Base-by-base conservation (phyloP, 768 basidiomycete species). In the Leccinum arenicola region DNA sequence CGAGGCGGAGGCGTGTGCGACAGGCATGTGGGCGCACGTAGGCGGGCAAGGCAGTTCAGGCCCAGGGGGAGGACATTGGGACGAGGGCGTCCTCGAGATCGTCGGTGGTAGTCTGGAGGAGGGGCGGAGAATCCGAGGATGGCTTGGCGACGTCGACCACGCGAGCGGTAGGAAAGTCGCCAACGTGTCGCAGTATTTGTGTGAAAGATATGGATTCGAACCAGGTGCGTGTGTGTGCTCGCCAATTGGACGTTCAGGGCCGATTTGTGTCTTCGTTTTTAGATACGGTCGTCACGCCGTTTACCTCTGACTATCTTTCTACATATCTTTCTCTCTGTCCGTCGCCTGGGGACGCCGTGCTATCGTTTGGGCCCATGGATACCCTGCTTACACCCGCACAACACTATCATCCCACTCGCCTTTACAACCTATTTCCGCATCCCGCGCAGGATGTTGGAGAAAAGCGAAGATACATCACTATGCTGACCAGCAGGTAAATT, bases 291-390 rank as follows among this genome's bases (percentile, higher is more conserved):
- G 80, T 93, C 33, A 80, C 86, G 6, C 82, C 89, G 27, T 94
- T 94, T 74, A 90, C 87, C 3, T 83, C 88, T 31, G 89, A 91
- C 70, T 84, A 81, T 68, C 79, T 95, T 40, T 85, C 91, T 14
- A 79, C 81, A 8, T 93, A 93, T 72, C 82, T 93, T 56, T 92
- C 91, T 2, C 74, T 91, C 40, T 83, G 83, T 55, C 91, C 93
- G 1, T 82, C 86, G 3, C 75, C 83, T 23, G 82, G 84, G 54
- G 91, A 93, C 63, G 86, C 87, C 7, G 86, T 93, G 50, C 76
- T 95, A 50, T 84, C 86, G 27, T 89, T 93, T 70, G 90, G 90
- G 54, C 86, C 89, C 7, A 89, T 90, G 82, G 92, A 94, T 72
- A 77, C 80, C 53, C 75, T 94, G 64, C 79, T 93, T 66, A 82